Base-by-base conservation (phyloP, 139 green algal genomes). In the Chlorella sp. region DNA sequence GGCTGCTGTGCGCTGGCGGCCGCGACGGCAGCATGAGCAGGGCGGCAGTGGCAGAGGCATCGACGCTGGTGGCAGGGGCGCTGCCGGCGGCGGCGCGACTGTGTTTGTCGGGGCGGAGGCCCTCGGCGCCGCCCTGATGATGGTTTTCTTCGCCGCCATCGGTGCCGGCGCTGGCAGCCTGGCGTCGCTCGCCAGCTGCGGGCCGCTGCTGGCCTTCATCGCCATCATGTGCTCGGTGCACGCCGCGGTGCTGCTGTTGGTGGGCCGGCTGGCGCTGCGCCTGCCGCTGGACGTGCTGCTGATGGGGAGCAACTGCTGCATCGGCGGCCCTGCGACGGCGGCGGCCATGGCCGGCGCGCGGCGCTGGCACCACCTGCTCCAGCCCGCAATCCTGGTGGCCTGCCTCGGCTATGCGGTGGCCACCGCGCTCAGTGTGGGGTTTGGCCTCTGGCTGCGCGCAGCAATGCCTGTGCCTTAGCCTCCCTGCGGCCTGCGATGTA, bases 71-170 rank as follows among this genome's bases (percentile, higher is more conserved):
- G 23, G 21, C 40, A 55, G 41, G 40, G n/a, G 41, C 64, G 9
- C 12, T 27, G 21, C 29, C 8, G 42, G 14, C 19, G 42, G 70
- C 58, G 35, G 9, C 35, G 27, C 67, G 5, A 42, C 42, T n/a
- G n/a, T n/a, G 1, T 91, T 87, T 82, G 56, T 53, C 55, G 87
- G 87, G 3, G 72, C 81, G 1, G 72, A 71, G 60, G 40, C 55
- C 25, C 50, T 95, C 21, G 90, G 87, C 19, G 70, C 67, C 7
- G 66, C 60, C 2, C 68, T 95, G 8, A 92, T 97, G 85, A 65
- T 80, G 36, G 38, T 96, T 11, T 96, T 96, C 82, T 97, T 97
- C 69, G 83, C 89, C 6, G 88, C 90, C 27, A 90, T 97, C 31
- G 93, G 93, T 36, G 88, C 89, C 9, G 76, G 69, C 0, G 89